Evolutionary conservation across 176 grass and related monocot genomes (phyloP), one percentile per base, ranked within the genome.

Genomic region (barley (Hordeum vulgare)): DNA sequence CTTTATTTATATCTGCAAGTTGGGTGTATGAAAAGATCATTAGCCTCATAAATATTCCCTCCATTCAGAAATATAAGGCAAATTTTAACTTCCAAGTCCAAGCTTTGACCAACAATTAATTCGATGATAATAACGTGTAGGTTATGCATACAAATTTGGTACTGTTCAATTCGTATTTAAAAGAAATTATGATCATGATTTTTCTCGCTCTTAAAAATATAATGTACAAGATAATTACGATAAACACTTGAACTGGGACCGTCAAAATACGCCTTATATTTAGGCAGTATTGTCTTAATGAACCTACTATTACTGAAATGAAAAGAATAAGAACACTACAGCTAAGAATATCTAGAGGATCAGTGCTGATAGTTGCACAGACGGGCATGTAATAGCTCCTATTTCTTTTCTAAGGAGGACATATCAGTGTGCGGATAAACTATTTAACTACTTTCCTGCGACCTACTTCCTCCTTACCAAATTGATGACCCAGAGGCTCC

Each of bases 1-100:
- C 96, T 88, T 95, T 83, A 73, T 95, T 67, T 85, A 98, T 98
- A 95, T 95, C 96, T 98, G 90, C 80, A 90, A 39, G 82, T 65
- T 66, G 54, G 35, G 37, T 53, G 42, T 41, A 79, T 47, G 33
- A 28, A 27, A 85, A 39, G 35, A 9, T 29, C 23, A 76, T 69
- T 81, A 77, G 53, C 76, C 60, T 40, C 39, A 8, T 11, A 85
- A 79, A 78, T 42, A 47, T 28, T 47, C 41, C 24, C 24, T 45
- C 3, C n/a, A 17, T 47, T 47, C 23, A 72, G 40, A 15, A 72
- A 25, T 5, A 73, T 18, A 73, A 49, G 69, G 24, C 69, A 64
- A 60, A 63, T 27, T 28, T 61, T 29, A 29, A 63, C 61, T 63
- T 14, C 61, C 12, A 63, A 63, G 2, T 63, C 15, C 11, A 63